Percentiles rank a stretch among this genome's conserved stretches.
Evolutionary conservation across 306 rosid genomes (phyloP).

Genomic region (Prunus fruticosa): DNA sequence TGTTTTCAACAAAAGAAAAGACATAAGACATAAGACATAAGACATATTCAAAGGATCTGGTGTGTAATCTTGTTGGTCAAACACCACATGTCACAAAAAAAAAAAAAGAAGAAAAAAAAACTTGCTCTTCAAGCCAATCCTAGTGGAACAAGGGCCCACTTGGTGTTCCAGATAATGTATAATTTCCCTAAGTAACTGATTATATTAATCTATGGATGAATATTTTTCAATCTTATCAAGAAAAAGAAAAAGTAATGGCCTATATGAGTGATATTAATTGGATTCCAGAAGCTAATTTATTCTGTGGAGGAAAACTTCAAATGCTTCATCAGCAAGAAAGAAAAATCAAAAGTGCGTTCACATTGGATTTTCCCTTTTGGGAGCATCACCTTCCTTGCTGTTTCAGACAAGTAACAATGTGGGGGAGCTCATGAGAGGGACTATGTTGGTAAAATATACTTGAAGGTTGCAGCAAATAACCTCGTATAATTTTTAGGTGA

Average conservation of each 20-base stretch:
- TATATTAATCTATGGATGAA: neutral
- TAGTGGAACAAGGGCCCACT: neutral
- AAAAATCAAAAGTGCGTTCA: too few species aligned
- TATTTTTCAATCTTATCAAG: neutral
- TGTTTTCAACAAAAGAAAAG: neutral
- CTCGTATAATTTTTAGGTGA: neutral
- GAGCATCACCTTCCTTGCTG: conserved; percentile 7
- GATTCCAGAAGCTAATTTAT: neutral
- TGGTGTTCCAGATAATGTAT: neutral
- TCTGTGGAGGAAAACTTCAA: neutral
- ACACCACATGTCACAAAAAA: neutral
- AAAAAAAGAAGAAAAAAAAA: neutral
- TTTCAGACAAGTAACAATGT: neutral
- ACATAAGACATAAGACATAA: neutral
- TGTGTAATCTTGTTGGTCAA: neutral
- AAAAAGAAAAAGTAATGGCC: neutral
- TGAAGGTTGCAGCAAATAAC: neutral
- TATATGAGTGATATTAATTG: neutral
- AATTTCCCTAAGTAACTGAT: neutral
- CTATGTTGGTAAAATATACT: neutral
- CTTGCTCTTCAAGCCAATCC: conserved; percentile 2
- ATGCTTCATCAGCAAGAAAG: neutral
- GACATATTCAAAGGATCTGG: conserved; percentile 7
- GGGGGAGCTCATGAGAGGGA: neutral
- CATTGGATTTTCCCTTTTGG: neutral